Evolutionary conservation across 345 rosid genomes (phyloP).

Genomic region (Salix purpurea): DNA sequence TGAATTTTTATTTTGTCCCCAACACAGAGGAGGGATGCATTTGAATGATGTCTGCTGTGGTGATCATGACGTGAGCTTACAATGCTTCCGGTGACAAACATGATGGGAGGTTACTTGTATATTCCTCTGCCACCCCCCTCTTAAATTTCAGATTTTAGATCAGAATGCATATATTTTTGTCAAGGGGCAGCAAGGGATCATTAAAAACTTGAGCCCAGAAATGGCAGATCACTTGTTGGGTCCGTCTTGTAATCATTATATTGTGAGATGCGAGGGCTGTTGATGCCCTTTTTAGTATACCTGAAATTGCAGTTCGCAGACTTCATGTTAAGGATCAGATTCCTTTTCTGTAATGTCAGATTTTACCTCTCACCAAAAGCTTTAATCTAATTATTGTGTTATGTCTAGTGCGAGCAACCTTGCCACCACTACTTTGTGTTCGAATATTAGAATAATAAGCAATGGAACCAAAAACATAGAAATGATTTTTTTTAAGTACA

Average conservation of each 20-base stretch:
- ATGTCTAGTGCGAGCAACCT: not conserved
- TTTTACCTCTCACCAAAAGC: not conserved
- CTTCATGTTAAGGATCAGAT: not conserved
- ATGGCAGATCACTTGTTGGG: not conserved
- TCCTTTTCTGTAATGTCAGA: not conserved
- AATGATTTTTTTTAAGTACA: not conserved
- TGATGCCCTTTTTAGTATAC: not conserved
- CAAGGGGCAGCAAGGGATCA: not conserved
- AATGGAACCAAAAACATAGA: not conserved
- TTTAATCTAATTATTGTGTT: not conserved
- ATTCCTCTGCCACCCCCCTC: not conserved
- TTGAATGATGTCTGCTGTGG: not conserved
- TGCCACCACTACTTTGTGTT: not conserved
- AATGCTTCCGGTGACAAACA: not conserved
- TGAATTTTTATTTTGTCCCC: not conserved
- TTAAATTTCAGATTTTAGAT: not conserved
- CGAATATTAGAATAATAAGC: not conserved
- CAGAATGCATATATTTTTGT: not conserved
- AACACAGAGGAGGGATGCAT: slow-evolving; percentile 12
- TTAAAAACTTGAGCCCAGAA: not conserved
- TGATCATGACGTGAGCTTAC: not conserved
- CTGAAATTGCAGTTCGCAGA: not conserved
- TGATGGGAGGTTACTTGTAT: not conserved
- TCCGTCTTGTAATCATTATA: not conserved
- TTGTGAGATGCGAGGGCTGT: not conserved